A percentile compares a stretch with the other conserved stretches of the same genome.
Evolutionary conservation across 495 filamentous ascomycete genomes (phyloP).

Genomic region (Penicillium cosmopolitanum): DNA sequence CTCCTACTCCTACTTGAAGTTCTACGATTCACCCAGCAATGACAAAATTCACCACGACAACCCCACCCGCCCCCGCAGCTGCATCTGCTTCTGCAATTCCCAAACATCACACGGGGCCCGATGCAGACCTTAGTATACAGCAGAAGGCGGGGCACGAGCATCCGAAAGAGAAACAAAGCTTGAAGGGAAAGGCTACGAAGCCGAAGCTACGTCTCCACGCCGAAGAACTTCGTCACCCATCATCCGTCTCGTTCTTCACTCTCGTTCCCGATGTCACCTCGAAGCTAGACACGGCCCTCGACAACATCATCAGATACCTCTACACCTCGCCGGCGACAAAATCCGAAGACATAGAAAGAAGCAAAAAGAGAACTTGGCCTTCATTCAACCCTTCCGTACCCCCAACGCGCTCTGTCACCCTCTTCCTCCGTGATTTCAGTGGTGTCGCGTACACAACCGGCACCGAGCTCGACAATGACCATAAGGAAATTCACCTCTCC

Average conservation of each 20-base stretch:
- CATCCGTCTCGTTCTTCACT: slow-evolving; percentile 63
- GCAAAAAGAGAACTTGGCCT: slow-evolving; percentile 12
- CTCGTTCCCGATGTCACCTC: slow-evolving; percentile 58
- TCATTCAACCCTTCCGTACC: slow-evolving; percentile 46
- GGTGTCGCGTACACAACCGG: slow-evolving; percentile 92
- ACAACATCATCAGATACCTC: slow-evolving; percentile 64
- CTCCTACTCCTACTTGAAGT: neutral
- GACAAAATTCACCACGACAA: slow-evolving; percentile 15
- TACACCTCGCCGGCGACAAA: slow-evolving; percentile 50
- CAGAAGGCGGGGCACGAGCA: slow-evolving; percentile 5
- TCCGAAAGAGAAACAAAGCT: slow-evolving; percentile 1
- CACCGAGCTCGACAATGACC: slow-evolving; percentile 78
- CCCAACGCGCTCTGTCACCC: slow-evolving; percentile 75
- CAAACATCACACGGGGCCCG: slow-evolving; percentile 3
- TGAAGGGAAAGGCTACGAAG: slow-evolving; percentile 25
- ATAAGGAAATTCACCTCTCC: slow-evolving; percentile 94
- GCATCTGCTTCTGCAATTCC: slow-evolving; percentile 15
- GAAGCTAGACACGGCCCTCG: slow-evolving; percentile 63
- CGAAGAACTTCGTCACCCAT: slow-evolving; percentile 69
- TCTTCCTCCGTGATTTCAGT: slow-evolving; percentile 76
- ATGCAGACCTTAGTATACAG: neutral
- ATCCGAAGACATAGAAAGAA: slow-evolving; percentile 2
- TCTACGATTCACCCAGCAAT: neutral
- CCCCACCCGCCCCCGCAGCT: slow-evolving; percentile 13
- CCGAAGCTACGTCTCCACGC: slow-evolving; percentile 73